A percentile compares a stretch with the other conserved stretches of the same genome.
Conservation (phyloP, 768 basidiomycete species). For the Roridomyces roridus region DNA sequence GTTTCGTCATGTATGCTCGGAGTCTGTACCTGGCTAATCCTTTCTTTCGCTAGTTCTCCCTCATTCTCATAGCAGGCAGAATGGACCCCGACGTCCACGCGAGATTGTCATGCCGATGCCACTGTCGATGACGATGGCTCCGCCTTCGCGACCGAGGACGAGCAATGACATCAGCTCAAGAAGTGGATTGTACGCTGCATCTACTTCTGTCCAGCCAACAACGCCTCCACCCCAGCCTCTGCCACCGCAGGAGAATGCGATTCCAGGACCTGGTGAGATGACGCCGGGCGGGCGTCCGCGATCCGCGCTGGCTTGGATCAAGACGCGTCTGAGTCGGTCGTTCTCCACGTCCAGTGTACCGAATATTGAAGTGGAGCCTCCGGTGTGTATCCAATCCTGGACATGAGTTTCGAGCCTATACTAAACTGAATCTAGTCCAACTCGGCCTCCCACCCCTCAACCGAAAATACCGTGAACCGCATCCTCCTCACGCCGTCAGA, state of each 20-base stretch:
- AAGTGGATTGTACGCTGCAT: background rate
- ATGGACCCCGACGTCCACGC: slow-evolving; percentile 33
- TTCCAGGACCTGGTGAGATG: background rate
- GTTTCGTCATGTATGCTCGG: too few species aligned
- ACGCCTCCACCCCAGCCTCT: background rate
- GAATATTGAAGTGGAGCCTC: slow-evolving; percentile 52
- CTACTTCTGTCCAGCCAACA: background rate
- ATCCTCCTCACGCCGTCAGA: slow-evolving; percentile 52
- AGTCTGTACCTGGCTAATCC: background rate
- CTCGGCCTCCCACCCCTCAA: slow-evolving; percentile 42
- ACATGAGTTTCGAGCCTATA: background rate
- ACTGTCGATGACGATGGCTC: slow-evolving; percentile 13
- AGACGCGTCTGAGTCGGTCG: slow-evolving; percentile 35
- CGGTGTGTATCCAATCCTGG: slow-evolving; percentile 37
- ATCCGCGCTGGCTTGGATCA: slow-evolving; percentile 28
- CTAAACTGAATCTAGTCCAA: slow-evolving; percentile 38
- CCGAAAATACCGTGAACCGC: slow-evolving; percentile 38
- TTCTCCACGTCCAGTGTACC: slow-evolving; percentile 43
- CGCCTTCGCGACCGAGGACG: background rate
- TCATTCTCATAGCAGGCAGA: slow-evolving; percentile 8
- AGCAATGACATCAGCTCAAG: background rate
- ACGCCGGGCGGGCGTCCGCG: slow-evolving; percentile 18
- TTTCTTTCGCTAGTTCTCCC: slow-evolving; percentile 9
- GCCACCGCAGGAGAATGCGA: background rate
- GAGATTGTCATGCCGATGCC: slow-evolving; percentile 37